These are phyloP conservation scores for Ashbya aceris DNA, from an alignment of 1,139 yeast genomes.

Conservation along the genomic window DNA sequence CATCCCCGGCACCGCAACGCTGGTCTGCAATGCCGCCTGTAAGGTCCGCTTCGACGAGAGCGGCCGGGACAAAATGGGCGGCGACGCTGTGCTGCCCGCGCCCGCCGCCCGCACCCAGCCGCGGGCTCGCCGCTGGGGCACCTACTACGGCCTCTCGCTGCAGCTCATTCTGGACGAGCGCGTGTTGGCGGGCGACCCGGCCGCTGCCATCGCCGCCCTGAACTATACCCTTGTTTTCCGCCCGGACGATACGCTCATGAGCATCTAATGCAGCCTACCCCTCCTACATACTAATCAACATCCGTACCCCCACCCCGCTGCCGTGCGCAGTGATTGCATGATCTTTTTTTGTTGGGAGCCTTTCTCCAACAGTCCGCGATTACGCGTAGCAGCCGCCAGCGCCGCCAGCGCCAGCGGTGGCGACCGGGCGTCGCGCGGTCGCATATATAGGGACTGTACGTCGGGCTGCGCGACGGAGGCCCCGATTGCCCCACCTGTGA, in stretches of 20 bases:
- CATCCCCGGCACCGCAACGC: constrained; percentile 59
- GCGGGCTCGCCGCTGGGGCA: constrained; percentile 44
- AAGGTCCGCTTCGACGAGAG: constrained; percentile 69
- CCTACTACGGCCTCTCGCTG: constrained; percentile 59
- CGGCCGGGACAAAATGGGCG: constrained; percentile 56
- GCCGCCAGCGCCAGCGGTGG: no score
- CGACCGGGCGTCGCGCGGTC: no score
- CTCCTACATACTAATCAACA: no score
- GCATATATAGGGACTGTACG: no score
- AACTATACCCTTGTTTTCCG: constrained; percentile 58
- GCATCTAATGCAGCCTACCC: constrained; percentile 6
- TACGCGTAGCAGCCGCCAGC: no score
- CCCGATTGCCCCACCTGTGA: no score
- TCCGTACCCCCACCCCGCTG: no score
- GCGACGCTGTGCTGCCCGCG: constrained; percentile 38
- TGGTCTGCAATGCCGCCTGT: constrained; percentile 46
- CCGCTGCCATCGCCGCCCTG: constrained; percentile 42
- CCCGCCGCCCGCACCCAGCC: constrained; percentile 9
- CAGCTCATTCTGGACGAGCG: constrained; percentile 51
- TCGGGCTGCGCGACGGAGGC: no score
- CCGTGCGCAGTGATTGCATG: no score
- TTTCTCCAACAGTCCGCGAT: no score
- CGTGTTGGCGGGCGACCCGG: constrained; percentile 37
- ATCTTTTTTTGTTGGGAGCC: no score
- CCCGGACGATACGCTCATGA: constrained; percentile 48